Conservation (phyloP, 2,329 filamentous ascomycete genomes). For the Didymella pomorum region DNA sequence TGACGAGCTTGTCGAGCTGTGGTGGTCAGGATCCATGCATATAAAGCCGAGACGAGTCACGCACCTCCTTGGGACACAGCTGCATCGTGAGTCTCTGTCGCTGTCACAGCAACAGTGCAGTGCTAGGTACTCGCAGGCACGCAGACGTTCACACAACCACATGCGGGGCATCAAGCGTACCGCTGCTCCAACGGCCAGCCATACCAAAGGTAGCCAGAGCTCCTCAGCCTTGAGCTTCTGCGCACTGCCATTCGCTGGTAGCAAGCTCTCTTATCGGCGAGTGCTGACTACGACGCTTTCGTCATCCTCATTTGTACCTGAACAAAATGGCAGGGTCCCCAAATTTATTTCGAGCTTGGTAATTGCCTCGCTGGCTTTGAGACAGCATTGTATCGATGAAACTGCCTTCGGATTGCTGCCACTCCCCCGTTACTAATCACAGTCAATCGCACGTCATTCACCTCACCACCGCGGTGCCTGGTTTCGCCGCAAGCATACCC, state of each 20-base stretch:
- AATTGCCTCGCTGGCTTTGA: not conserved
- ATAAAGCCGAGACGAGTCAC: too few species aligned
- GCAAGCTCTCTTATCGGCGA: not conserved
- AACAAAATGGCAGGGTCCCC: slow-evolving; percentile 1
- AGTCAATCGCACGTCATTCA: slow-evolving; percentile 2
- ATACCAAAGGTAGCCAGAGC: slow-evolving; percentile 12
- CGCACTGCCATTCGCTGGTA: slow-evolving; percentile 16
- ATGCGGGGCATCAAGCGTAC: slow-evolving; percentile 1
- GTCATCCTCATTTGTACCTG: slow-evolving; percentile 8
- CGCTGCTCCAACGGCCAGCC: slow-evolving; percentile 3
- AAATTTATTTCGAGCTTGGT: not conserved
- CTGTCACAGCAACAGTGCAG: not conserved
- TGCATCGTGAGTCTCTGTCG: slow-evolving; percentile 39
- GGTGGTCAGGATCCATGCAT: slow-evolving; percentile 28
- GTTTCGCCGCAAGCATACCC: not conserved
- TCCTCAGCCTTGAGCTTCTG: slow-evolving; percentile 3
- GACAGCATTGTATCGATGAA: not conserved
- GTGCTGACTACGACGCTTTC: slow-evolving; percentile 10
- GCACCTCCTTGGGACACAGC: slow-evolving; percentile 50
- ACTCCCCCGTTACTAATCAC: not conserved
- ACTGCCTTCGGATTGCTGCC: too few species aligned
- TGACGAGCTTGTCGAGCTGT: slow-evolving; percentile 94
- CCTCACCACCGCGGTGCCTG: not conserved
- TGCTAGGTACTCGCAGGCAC: not conserved
- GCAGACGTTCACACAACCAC: slow-evolving; percentile 6